Conservation (phyloP, 225 moss, liverwort and hornwort species). For the Bryum argenteum region DNA sequence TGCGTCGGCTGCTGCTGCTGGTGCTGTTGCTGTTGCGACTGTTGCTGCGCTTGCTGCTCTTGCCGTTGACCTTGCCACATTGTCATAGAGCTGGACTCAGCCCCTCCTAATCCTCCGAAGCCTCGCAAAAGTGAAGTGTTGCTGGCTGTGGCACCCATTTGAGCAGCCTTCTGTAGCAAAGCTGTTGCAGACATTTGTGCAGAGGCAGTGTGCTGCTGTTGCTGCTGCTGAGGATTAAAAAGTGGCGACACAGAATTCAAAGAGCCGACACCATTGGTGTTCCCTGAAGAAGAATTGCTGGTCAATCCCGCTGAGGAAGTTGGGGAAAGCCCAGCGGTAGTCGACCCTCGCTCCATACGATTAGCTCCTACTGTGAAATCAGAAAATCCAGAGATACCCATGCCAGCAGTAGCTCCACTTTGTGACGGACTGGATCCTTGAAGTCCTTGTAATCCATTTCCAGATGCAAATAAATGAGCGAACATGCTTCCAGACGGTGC, state of each 20-base stretch:
- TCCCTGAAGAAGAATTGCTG: slow-evolving; percentile 72
- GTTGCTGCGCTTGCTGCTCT: slow-evolving; percentile 57
- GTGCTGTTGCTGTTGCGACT: slow-evolving; percentile 18
- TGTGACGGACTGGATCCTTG: slow-evolving; percentile 72
- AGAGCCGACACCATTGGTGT: slow-evolving; percentile 66
- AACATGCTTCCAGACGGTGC: slow-evolving; percentile 71
- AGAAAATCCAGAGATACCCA: slow-evolving; percentile 84
- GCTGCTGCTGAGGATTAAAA: slow-evolving; percentile 83
- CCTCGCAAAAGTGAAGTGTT: slow-evolving; percentile 88
- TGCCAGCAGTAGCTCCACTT: slow-evolving; percentile 73
- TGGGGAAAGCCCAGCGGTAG: slow-evolving; percentile 72
- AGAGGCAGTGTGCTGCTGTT: slow-evolving; percentile 74
- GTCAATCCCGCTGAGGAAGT: slow-evolving; percentile 89
- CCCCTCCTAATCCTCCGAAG: slow-evolving; percentile 79
- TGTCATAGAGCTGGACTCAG: slow-evolving; percentile 72
- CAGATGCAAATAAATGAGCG: slow-evolving; percentile 81
- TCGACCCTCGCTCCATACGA: slow-evolving; percentile 76
- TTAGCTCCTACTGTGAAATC: slow-evolving; percentile 83
- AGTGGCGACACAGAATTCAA: slow-evolving; percentile 71
- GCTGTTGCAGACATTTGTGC: slow-evolving; percentile 99
- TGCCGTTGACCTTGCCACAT: slow-evolving; percentile 94
- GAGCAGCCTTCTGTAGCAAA: slow-evolving; percentile 98
- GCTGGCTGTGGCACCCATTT: slow-evolving; percentile 95
- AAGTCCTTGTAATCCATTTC: slow-evolving; percentile 68
- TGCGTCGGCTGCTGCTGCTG: slow-evolving; percentile 24